Base-by-base conservation (phyloP, 2,329 filamentous ascomycete species). In the Xylaria digitata region DNA sequence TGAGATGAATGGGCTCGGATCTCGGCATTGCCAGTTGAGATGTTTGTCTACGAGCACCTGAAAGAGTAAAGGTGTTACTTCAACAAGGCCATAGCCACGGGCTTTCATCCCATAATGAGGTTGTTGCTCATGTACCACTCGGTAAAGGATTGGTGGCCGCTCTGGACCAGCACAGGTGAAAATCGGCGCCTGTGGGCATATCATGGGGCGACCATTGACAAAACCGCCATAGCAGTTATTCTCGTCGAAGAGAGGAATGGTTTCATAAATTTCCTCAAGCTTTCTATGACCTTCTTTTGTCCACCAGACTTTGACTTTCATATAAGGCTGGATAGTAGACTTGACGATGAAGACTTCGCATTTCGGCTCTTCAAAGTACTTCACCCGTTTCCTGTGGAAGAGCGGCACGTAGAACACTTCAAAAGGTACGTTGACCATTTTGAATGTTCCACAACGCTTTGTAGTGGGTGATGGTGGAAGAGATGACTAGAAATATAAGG, bases 1-100 rank as follows among this genome's bases (percentile, higher is more conserved):
- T 1, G 63, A 65, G 3, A 65, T 32, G 19, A 65, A 65, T 6
- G 52, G 50, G 21, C 63, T 65, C 2, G 9, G 45, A 17, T 57
- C 11, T 0, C 52, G 57, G 11, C 13, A 56, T n/a, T 3, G 6
- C 50, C 57, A 65, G 5, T 30, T 13, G 0, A 65, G 15, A n/a
- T 65, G 57, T 4, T 48, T 65, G 0, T 13, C 1, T 13, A 61
- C 8, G 0, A 61, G 13, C 0, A 19, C 1, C 6, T 65, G 45
- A 26, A 61, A 65, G 7, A 6, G 6, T 15, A 40, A 15, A 1
- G 43, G 43, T 7, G 45, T 55, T 1, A 46, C 3, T 0, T 19
- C 6, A 5, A 61, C 23, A 9, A 37, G 13, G 0, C 52, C 63
- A 15, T 56, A 8, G 2, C 57, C 50, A 0, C 57, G 50, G 32